Base-by-base conservation (phyloP, 2,329 filamentous ascomycete genomes). In the Fusarium albosuccineum region DNA sequence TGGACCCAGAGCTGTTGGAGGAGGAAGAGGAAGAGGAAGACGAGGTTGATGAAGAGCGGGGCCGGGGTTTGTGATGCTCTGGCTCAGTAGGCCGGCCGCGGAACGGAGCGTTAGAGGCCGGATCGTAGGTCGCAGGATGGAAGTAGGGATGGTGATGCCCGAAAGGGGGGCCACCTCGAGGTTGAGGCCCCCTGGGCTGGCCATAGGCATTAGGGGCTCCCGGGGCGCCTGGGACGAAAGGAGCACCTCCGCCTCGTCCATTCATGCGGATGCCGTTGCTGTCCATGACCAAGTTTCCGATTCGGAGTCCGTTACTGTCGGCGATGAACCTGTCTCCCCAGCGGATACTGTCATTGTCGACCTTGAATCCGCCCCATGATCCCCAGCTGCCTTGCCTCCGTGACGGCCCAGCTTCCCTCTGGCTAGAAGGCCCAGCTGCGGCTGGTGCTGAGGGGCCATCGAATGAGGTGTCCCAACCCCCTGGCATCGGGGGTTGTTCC, bases 221-320 rank as follows among this genome's bases (percentile, higher is more conserved):
- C 8, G 30, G 26, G 30, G 37, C 40, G 6, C 14, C 54, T 11
- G 51, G 57, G 5, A 39, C 48, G 42, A 46, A 50, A 27, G 48
- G 51, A 46, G 48, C 9, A 3, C 40, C 62, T 14, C 16, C 50
- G 5, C 54, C 39, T 17, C 57, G 61, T 1, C 60, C 64, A 6
- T 54, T 49, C 60, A 70, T 68, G 9, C 76, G 74, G 36, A 83
- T 78, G 5, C 81, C 82, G 29, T 75, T 75, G 14, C 74, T 75
- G 62, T 84, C 80, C 36, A 82, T 78, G 2, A 82, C 74, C 22
- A 85, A 61, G 8, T 76, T 78, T 26, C 83, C 82, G 60, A 86
- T 80, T 17, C 82, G 78, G 56, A 87, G 68, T 10, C 85, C 81
- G 56, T 80, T 79, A 53, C 75, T 72, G 65, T 85, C 81, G 5